Percentiles rank a stretch among this genome's conserved stretches.
These are phyloP conservation scores for Cladosporium sphaerospermum DNA, from an alignment of 2,329 filamentous ascomycete genomes.

Conservation along the genomic window DNA sequence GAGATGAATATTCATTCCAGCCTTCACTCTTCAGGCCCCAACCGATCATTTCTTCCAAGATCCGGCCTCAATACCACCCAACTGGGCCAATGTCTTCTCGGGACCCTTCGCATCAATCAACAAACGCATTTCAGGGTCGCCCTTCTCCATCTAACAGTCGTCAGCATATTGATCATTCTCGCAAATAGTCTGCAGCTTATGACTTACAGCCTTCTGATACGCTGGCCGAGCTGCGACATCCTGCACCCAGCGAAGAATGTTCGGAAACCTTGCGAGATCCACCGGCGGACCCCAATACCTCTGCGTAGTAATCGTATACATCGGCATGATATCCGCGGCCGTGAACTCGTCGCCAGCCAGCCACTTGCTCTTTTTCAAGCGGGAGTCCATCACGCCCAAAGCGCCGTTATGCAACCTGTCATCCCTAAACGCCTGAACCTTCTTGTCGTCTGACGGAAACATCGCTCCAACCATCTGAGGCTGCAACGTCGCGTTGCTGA, in stretches of 20 bases:
- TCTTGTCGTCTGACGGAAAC: constrained; percentile 26
- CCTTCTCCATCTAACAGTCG: constrained; percentile 24
- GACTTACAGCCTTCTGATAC: constrained; percentile 22
- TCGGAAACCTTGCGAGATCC: constrained; percentile 18
- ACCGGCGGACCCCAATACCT: constrained; percentile 43
- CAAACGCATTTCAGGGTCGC: constrained; percentile 25
- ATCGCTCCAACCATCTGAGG: constrained; percentile 31
- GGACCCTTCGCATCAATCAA: constrained; percentile 16
- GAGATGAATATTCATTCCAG: too few species aligned
- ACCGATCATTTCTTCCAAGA: constrained; percentile 18
- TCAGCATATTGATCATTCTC: not conserved
- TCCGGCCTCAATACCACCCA: constrained; percentile 14
- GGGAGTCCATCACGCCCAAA: constrained; percentile 44
- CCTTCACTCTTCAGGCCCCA: not conserved
- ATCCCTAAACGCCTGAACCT: constrained; percentile 25
- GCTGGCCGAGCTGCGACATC: constrained; percentile 22
- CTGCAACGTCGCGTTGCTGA: constrained; percentile 35
- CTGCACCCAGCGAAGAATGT: constrained; percentile 26
- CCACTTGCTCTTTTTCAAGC: constrained; percentile 45
- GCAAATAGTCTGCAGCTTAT: not conserved
- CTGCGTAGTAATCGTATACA: constrained; percentile 57
- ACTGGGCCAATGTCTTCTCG: constrained; percentile 13
- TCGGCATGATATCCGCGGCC: constrained; percentile 59
- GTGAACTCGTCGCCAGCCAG: constrained; percentile 58
- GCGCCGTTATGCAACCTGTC: constrained; percentile 31